These are phyloP conservation scores for Dactylellina haptotyla DNA, from an alignment of 2,329 filamentous ascomycete genomes.

Conservation along the genomic window DNA sequence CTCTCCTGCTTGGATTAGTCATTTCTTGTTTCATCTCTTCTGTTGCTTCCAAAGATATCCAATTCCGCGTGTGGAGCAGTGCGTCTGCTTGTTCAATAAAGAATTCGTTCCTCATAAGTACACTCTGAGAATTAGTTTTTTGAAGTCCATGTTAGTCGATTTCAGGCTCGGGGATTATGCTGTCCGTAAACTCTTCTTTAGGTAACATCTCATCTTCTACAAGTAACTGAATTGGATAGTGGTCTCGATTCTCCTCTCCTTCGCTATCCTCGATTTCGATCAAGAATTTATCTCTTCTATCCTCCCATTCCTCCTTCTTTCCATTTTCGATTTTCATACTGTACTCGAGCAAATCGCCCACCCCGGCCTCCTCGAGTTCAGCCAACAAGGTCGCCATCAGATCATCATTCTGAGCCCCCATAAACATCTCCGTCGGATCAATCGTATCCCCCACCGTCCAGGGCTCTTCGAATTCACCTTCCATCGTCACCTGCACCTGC, in stretches of 20 bases:
- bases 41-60: conserved; percentile 1
- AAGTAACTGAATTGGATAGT: neutral
- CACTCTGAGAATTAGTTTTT: too few species aligned
- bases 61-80: neutral
- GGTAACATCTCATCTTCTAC: neutral
- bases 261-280: neutral
- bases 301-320: neutral
- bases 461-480: neutral
- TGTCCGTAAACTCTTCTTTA: too few species aligned
- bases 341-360: neutral
- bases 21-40: neutral
- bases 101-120: neutral
- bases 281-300: neutral
- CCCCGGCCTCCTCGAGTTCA: neutral
- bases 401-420: neutral
- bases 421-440: neutral
- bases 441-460: neutral
- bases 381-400: neutral
- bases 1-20: neutral
- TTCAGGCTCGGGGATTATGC: too few species aligned
- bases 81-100: neutral
- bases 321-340: neutral
- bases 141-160: too few species aligned
- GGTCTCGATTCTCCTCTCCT: neutral
- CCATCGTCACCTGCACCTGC: neutral